Conservation (phyloP, 2,329 filamentous ascomycete genomes). For the Pseudogymnoascus sp. region DNA sequence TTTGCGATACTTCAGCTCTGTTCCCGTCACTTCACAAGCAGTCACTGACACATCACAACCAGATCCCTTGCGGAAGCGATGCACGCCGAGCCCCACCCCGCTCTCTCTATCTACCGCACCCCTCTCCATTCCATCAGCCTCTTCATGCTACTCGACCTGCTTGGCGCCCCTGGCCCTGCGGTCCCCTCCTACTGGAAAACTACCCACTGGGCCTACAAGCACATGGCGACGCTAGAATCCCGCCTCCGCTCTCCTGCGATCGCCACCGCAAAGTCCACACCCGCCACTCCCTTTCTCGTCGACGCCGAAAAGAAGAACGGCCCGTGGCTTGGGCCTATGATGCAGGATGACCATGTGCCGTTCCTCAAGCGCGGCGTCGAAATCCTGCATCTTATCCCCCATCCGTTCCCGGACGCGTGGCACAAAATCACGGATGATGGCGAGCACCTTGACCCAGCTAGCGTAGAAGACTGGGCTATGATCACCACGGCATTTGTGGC, state of each 20-base stretch:
- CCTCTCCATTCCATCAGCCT: slow-evolving; percentile 74
- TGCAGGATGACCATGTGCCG: slow-evolving; percentile 86
- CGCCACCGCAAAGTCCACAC: slow-evolving; percentile 53
- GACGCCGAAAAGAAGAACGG: slow-evolving; percentile 55
- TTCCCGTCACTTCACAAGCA: not conserved
- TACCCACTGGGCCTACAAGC: slow-evolving; percentile 88
- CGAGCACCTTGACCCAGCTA: slow-evolving; percentile 72
- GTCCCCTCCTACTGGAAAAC: slow-evolving; percentile 83
- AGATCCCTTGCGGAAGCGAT: slow-evolving; percentile 72
- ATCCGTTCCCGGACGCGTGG: slow-evolving; percentile 78
- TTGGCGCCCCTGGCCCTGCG: slow-evolving; percentile 61
- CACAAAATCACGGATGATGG: slow-evolving; percentile 79
- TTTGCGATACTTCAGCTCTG: not conserved
- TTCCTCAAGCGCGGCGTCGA: slow-evolving; percentile 85
- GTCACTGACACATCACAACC: slow-evolving; percentile 26
- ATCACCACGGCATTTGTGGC: slow-evolving; percentile 78
- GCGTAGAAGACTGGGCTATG: slow-evolving; percentile 79
- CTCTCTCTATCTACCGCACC: slow-evolving; percentile 67
- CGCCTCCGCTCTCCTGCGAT: slow-evolving; percentile 63
- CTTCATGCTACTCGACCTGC: slow-evolving; percentile 85
- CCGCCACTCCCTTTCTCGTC: slow-evolving; percentile 54
- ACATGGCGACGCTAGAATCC: slow-evolving; percentile 66
- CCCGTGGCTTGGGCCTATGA: slow-evolving; percentile 41
- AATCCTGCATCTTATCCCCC: slow-evolving; percentile 81
- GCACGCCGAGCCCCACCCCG: slow-evolving; percentile 64